phyloP scores from a whole-genome alignment of 2,329 filamentous ascomycete genomes.

The Beauveria bassiana region DNA sequence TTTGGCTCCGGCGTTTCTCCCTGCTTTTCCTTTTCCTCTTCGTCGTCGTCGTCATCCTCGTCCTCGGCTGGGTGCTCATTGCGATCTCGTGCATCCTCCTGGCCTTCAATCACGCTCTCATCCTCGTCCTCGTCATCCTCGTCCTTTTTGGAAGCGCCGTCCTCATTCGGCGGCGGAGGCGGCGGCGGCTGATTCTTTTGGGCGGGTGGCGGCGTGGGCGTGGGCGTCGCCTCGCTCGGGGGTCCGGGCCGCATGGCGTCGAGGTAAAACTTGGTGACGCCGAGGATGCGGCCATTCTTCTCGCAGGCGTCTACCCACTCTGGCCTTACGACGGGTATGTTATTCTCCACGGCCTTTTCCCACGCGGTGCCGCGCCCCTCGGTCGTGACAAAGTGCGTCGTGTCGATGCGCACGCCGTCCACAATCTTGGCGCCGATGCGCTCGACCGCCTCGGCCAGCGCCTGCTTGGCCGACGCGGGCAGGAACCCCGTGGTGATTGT shows the following conservation, averaged over 20 bases:
- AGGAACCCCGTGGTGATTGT: constrained; percentile 82
- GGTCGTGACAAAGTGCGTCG: constrained; percentile 95
- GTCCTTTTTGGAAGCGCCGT: constrained; percentile 9
- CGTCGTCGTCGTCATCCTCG: constrained; percentile 16
- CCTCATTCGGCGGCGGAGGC: constrained; percentile 12
- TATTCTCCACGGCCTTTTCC: constrained; percentile 97
- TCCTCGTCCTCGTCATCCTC: constrained; percentile 14
- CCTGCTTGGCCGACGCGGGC: constrained; percentile 64
- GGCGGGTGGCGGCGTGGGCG: constrained; percentile 19
- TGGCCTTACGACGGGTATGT: constrained; percentile 91
- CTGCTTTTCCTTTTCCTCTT: constrained; percentile 17
- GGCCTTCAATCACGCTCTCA: constrained; percentile 14
- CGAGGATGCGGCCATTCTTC: constrained; percentile 81
- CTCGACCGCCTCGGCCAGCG: constrained; percentile 66
- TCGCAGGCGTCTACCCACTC: constrained; percentile 99
- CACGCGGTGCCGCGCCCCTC: constrained; percentile 83
- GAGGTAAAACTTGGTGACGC: constrained; percentile 92
- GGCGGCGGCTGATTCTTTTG: constrained; percentile 28
- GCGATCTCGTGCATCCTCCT: constrained; percentile 15
- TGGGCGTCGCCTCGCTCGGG: constrained; percentile 25
- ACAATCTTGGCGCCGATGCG: constrained; percentile 89
- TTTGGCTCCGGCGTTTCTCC: constrained; percentile 33
- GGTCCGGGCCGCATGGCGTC: constrained; percentile 58
- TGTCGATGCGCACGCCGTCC: constrained; percentile 88
- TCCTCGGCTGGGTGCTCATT: constrained; percentile 20